Evolutionary conservation across 257 asterid genomes (phyloP), one percentile per base, ranked within the genome.

Genomic region (Scutellaria galericulata): DNA sequence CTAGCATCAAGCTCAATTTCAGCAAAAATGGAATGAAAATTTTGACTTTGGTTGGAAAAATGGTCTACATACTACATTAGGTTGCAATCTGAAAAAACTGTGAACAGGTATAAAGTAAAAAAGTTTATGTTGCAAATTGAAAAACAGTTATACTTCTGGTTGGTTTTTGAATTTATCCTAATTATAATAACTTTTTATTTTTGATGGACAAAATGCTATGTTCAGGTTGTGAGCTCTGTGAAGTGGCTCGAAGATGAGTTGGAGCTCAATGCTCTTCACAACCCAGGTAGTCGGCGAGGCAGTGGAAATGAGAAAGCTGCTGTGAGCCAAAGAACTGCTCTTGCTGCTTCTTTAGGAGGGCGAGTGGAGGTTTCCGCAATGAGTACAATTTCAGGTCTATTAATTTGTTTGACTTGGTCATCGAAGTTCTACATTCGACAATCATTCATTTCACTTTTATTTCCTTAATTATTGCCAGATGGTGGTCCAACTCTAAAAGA

Each of bases 201-300:
- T 70, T 67, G 68, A 78, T 60, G 71, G 63, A 31, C 64, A 69
- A 47, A 56, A 44, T 77, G 53, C 18, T 48, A 68, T 79, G 72
- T 53, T 45, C 86, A 95, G 99, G 99, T 95, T 70, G 99, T 95
- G 77, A 95, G 99, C 86, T 90, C 99, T 66, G 98, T 95, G 77
- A 92, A 95, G 77, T 95, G 99, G 99, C 99, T 95, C 82, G 99
- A 95, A 83, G 99, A 95, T 87, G 99, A 95, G 89, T 86, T 95
- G 90, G 99, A 95, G 86, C 96, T 95, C 64, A 95, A 92, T 76
- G 96, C 98, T 72, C 98, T 95, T 79, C 99, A 95, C 79, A 92
- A 89, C 84, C 99, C 99, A 59, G 96, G 96, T 78, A 95, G 98
- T 77, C 86, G 89, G 74, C 88, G 90, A 56, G 99, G 97, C 35